These are phyloP conservation scores for Eucalyptus sideroxylon DNA, from an alignment of 345 rosid species.

Conservation along the genomic window DNA sequence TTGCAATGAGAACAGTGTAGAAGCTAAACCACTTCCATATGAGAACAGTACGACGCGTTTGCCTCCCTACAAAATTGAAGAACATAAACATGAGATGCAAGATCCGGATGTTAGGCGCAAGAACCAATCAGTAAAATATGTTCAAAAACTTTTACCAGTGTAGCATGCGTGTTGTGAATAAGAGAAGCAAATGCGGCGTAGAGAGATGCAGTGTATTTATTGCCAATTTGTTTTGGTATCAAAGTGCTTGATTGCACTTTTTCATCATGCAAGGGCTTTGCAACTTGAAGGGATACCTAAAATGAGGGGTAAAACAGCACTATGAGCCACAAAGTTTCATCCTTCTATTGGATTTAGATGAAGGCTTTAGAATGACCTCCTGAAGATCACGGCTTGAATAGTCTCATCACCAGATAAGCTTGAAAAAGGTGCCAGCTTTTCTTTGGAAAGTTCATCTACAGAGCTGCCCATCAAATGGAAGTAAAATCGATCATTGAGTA, in stretches of 20 bases:
- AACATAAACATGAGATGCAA: not conserved
- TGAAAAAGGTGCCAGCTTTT: constrained; percentile 73
- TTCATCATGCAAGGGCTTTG: constrained; percentile 68
- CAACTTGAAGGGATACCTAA: constrained; percentile 79
- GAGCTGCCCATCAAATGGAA: constrained; percentile 29
- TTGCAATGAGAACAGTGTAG: constrained; percentile 80
- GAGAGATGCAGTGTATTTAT: constrained; percentile 95
- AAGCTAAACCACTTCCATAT: constrained; percentile 86
- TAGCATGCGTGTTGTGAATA: constrained; percentile 54
- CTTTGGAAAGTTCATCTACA: constrained; percentile 64
- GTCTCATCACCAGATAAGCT: constrained; percentile 65
- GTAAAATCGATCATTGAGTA: not conserved
- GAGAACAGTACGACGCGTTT: constrained; percentile 77
- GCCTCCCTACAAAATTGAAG: constrained; percentile 32
- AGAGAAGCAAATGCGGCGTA: constrained; percentile 95
- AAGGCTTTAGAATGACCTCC: constrained; percentile 31
- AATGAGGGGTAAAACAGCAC: not conserved
- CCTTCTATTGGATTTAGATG: not conserved
- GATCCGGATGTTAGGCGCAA: not conserved
- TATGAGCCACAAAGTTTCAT: not conserved
- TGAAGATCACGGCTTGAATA: constrained; percentile 95
- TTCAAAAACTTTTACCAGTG: constrained; percentile 37
- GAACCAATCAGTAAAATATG: not conserved
- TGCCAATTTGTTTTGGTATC: constrained; percentile 92
- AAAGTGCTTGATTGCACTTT: constrained; percentile 91